Conservation (phyloP, 73 alveolate species). For the Tetrahymena elliotti region DNA sequence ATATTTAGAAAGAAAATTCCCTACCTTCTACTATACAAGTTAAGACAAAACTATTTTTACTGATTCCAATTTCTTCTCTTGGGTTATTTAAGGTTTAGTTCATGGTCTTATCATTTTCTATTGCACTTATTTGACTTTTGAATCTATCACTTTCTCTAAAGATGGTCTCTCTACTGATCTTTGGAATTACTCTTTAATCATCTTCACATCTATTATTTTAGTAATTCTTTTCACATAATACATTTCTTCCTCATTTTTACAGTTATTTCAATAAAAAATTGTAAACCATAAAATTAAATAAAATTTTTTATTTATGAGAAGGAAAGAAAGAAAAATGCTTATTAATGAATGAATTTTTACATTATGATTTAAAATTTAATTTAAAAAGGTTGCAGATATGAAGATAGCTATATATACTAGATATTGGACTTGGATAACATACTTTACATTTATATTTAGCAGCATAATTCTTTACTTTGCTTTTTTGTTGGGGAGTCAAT, state of each 20-base stretch:
- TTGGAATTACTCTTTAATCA: slow-evolving; percentile 46
- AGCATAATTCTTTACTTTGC: slow-evolving; percentile 44
- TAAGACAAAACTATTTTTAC: slow-evolving; percentile 51
- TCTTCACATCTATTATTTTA: slow-evolving; percentile 53
- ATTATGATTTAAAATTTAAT: neutral
- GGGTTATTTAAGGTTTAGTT: slow-evolving; percentile 45
- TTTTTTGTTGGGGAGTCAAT: slow-evolving; percentile 47
- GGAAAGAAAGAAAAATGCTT: too few relatives aligned
- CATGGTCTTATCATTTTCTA: slow-evolving; percentile 52
- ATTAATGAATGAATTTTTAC: too few relatives aligned
- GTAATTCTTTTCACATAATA: neutral
- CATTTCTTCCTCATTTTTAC: neutral
- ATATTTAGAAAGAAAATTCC: slow-evolving; percentile 18
- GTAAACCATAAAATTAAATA: too few relatives aligned
- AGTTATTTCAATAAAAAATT: too few relatives aligned
- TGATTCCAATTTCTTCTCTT: slow-evolving; percentile 49
- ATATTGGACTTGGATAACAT: slow-evolving; percentile 33
- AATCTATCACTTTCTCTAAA: neutral
- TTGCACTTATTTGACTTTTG: slow-evolving; percentile 33
- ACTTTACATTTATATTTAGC: slow-evolving; percentile 28
- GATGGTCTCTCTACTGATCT: slow-evolving; percentile 52
- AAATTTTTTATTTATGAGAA: too few relatives aligned
- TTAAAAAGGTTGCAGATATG: slow-evolving; percentile 32
- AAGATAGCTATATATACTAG: slow-evolving; percentile 47
- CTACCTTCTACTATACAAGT: slow-evolving; percentile 60